Percentiles rank a stretch among this genome's conserved stretches.
phyloP scores from a whole-genome alignment of 345 rosid genomes.

The Litchi chinensis region DNA sequence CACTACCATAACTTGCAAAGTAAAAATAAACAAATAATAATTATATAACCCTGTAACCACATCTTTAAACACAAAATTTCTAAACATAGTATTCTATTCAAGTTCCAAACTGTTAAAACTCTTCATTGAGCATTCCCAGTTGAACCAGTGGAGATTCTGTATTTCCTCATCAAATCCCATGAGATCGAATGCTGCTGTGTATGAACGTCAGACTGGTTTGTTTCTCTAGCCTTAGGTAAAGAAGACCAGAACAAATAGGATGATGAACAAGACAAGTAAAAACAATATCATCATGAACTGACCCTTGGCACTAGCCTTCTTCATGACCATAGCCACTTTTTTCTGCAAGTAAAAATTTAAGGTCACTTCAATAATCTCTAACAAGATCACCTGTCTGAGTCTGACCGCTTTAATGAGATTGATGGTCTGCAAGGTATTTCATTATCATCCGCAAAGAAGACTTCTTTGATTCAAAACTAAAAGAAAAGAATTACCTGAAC shows the following conservation, averaged over 20 bases:
- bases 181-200: background rate
- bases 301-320: constrained; percentile 92
- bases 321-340: constrained; percentile 97
- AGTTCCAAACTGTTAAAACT: background rate
- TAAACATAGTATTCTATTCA: background rate
- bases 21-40: background rate
- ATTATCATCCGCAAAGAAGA: background rate
- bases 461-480: background rate
- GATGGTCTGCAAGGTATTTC: background rate
- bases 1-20: background rate
- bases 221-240: constrained; percentile 45
- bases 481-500: constrained; percentile 66
- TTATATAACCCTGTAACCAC: background rate
- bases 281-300: constrained; percentile 92
- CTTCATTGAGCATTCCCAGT: background rate
- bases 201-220: background rate
- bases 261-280: constrained; percentile 76
- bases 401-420: background rate
- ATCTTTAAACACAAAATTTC: background rate
- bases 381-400: background rate
- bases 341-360: constrained; percentile 55
- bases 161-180: background rate
- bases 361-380: background rate
- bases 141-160: background rate
- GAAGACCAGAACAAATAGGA: constrained; percentile 88